Evolutionary conservation across 2,329 filamentous ascomycete genomes (phyloP).

Genomic region (Stemphylium vesicarium): DNA sequence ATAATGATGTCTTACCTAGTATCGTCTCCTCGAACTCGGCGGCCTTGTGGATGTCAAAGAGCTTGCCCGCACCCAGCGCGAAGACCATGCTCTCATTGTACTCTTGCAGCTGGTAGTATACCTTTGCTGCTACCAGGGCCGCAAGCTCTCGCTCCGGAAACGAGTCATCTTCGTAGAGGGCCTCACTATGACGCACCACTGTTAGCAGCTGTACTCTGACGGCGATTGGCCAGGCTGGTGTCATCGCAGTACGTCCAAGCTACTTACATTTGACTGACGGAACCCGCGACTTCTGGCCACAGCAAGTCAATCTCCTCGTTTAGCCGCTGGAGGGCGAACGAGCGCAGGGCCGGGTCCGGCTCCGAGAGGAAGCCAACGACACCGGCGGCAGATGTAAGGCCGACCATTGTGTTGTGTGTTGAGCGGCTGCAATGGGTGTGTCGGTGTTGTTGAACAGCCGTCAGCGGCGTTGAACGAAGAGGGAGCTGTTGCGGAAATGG

Average conservation of each 20-base stretch:
- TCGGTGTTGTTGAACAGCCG: slow-evolving; percentile 18
- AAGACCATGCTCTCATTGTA: slow-evolving; percentile 99
- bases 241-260: background rate
- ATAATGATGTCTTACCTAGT: slow-evolving; percentile 65
- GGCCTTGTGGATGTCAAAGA: slow-evolving; percentile 89
- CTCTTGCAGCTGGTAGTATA: slow-evolving; percentile 98
- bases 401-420: slow-evolving; percentile 70
- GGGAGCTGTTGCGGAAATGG: slow-evolving; percentile 37
- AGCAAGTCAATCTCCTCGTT: slow-evolving; percentile 97
- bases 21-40: slow-evolving; percentile 99
- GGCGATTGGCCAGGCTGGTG: background rate
- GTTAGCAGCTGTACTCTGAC: slow-evolving; percentile 30
- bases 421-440: slow-evolving; percentile 14
- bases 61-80: slow-evolving; percentile 89
- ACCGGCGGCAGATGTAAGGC: slow-evolving; percentile 90
- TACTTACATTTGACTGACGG: slow-evolving; percentile 89
- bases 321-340: slow-evolving; percentile 92
- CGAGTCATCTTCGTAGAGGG: slow-evolving; percentile 92
- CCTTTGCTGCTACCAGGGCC: slow-evolving; percentile 92
- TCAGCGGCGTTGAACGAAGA: slow-evolving; percentile 30
- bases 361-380: slow-evolving; percentile 95
- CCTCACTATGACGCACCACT: slow-evolving; percentile 70
- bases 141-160: slow-evolving; percentile 95
- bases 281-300: slow-evolving; percentile 95
- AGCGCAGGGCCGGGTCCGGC: slow-evolving; percentile 90